These are phyloP conservation scores for Hanseniaspora thailandica DNA, from an alignment of 805 yeast genomes.

Conservation along the genomic window DNA sequence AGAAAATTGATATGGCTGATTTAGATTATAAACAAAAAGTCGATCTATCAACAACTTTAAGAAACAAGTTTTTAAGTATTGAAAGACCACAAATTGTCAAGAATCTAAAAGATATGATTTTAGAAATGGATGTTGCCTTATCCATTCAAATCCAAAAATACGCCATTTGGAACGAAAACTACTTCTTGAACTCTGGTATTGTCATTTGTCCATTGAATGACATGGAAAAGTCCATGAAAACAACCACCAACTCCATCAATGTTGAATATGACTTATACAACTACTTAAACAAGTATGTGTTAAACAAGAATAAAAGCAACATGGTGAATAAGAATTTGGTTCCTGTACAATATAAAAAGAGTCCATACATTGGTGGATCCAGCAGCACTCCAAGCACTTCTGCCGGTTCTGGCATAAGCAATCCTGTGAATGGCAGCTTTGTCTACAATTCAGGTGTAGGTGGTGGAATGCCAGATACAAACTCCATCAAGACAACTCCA, in stretches of 20 bases:
- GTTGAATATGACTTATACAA: slow-evolving; percentile 72
- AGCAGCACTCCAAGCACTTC: slow-evolving; percentile 21
- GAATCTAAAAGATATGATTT: slow-evolving; percentile 59
- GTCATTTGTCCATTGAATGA: slow-evolving; percentile 60
- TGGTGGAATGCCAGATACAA: slow-evolving; percentile 16
- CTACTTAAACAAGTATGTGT: slow-evolving; percentile 43
- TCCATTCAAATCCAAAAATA: slow-evolving; percentile 79
- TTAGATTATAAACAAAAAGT: slow-evolving; percentile 74
- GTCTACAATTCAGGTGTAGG: slow-evolving; percentile 25
- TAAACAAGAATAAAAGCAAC: slow-evolving; percentile 26
- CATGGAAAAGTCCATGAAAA: slow-evolving; percentile 53
- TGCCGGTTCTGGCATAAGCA: slow-evolving; percentile 25
- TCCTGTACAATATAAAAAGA: slow-evolving; percentile 62
- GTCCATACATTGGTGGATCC: slow-evolving; percentile 43
- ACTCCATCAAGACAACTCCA: slow-evolving; percentile 9
- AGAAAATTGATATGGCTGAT: slow-evolving; percentile 76
- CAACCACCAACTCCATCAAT: slow-evolving; percentile 64
- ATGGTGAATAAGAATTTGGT: slow-evolving; percentile 35
- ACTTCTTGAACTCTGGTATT: slow-evolving; percentile 74
- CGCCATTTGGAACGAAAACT: slow-evolving; percentile 75
- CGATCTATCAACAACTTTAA: slow-evolving; percentile 54
- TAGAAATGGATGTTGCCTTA: slow-evolving; percentile 84
- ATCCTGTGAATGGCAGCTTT: slow-evolving; percentile 26
- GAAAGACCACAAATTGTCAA: slow-evolving; percentile 70
- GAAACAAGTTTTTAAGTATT: slow-evolving; percentile 57